Evolutionary conservation across 306 rosid genomes (phyloP).

Genomic region (Cicer cuneatum): DNA sequence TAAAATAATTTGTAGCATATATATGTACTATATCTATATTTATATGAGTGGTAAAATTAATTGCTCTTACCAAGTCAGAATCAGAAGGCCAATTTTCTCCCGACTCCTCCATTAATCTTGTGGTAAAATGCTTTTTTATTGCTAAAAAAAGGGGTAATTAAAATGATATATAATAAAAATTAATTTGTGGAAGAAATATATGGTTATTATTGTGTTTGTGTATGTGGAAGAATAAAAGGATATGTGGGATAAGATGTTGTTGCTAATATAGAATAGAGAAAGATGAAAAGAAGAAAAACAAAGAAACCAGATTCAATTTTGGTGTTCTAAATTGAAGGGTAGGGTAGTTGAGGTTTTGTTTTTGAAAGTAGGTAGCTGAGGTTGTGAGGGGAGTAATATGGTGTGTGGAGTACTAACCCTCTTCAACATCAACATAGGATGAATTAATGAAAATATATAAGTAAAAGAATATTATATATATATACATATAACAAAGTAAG

Average conservation of each 20-base stretch:
- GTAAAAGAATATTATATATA: no score
- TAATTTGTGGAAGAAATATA: not conserved
- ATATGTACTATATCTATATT: not conserved
- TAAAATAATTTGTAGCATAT: not conserved
- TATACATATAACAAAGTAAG: no score
- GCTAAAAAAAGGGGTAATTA: no score
- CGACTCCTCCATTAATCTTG: slow-evolving; percentile 44
- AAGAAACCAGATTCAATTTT: not conserved
- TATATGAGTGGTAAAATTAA: not conserved
- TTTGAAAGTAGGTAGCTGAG: no score
- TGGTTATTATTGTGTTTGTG: not conserved
- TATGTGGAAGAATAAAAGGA: not conserved
- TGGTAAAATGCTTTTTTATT: not conserved
- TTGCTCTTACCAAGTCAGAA: slow-evolving; percentile 35
- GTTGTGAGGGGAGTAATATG: not conserved
- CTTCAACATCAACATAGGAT: not conserved
- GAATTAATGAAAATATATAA: no score
- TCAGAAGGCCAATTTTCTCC: slow-evolving; percentile 55
- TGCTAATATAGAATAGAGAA: not conserved
- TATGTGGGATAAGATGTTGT: not conserved
- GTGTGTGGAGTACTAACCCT: not conserved
- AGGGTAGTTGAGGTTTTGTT: no score
- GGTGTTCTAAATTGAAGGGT: not conserved
- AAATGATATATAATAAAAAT: not conserved
- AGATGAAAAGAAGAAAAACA: not conserved